Base-by-base conservation (phyloP, 1,284 basidiomycete species). In the Melampsora larici-populina region DNA sequence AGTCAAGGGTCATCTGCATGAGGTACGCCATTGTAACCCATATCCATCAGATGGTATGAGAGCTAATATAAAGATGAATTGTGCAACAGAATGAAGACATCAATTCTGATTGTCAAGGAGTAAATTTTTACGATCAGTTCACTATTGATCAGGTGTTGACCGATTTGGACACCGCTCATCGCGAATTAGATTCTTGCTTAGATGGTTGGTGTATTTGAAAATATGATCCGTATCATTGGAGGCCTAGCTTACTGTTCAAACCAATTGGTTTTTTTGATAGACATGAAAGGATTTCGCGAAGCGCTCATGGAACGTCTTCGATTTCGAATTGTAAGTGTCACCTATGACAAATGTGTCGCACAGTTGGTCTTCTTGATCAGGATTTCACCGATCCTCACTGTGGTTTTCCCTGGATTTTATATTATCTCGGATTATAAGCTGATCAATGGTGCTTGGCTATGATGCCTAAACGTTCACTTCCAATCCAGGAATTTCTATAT, bases 1-100 rank as follows among this genome's bases (percentile, higher is more conserved):
- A 17, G 86, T 87, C 24, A 90, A 89, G 82, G 89, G 89, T 29
- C 86, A 88, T 74, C 86, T 94, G 21, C 86, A 89, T 76, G 93
- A 96, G 85, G 92, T 92, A 80, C 81, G 90, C 87, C 51, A 75
- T 66, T 68, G 79, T 79, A 63, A 63, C 36, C 81, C 65, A 79
- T 62, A 79, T 67, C 78, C 58, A 36, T 21, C 70, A 71, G 58
- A 78, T 1, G 36, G 71, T 46, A 36, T 62, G 66, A 3, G 49
- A 33, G 9, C n/a, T 33, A 2, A 2, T 29, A 7, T 64, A 31
- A 51, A 78, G 68, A 21, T 68, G 60, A 1, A 58, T 66, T 3
- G 68, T 65, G 24, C 17, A 73, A 31, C 49, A 74, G 72, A 74
- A 74, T 40, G 72, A 74, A 49, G 72, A 74, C 21, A 60, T 79